phyloP scores from a whole-genome alignment of 1,284 basidiomycete species.

The Apiotrichum veenhuisii region DNA sequence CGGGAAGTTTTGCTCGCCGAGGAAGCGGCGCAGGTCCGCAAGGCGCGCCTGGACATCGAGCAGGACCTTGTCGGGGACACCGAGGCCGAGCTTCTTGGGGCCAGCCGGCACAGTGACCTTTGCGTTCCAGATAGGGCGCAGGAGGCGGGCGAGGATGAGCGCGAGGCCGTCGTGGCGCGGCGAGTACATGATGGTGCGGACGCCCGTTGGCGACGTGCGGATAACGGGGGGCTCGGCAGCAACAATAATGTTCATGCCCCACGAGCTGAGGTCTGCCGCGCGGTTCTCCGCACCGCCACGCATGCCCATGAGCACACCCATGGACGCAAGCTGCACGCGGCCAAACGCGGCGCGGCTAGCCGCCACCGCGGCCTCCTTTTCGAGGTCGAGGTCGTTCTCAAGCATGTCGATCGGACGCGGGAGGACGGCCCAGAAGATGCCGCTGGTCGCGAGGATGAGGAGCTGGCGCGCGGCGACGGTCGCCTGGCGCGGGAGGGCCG shows the following conservation, averaged over 20 bases:
- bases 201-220: constrained; percentile 24
- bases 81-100: constrained; percentile 25
- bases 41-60: constrained; percentile 73
- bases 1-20: constrained; percentile 51
- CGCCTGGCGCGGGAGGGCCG: constrained; percentile 33
- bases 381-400: constrained; percentile 31
- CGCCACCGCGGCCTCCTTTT: constrained; percentile 33
- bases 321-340: constrained; percentile 37
- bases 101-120: constrained; percentile 58
- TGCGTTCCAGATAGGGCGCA: constrained; percentile 82
- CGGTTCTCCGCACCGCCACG: constrained; percentile 16
- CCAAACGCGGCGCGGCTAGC: constrained; percentile 32
- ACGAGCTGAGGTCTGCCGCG: constrained; percentile 28
- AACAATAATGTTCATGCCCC: constrained; percentile 31
- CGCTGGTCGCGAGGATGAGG: constrained; percentile 39
- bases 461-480: constrained; percentile 31
- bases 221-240: constrained; percentile 30
- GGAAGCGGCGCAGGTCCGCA: constrained; percentile 67
- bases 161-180: constrained; percentile 86
- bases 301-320: constrained; percentile 36
- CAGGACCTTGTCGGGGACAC: constrained; percentile 60
- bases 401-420: constrained; percentile 43
- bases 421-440: constrained; percentile 31
- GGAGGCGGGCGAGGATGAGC: constrained; percentile 76
- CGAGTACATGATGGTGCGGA: constrained; percentile 62